A percentile compares a stretch with the other conserved stretches of the same genome.
Conservation (phyloP, 768 basidiomycete genomes). For the Mycena belliarum region DNA sequence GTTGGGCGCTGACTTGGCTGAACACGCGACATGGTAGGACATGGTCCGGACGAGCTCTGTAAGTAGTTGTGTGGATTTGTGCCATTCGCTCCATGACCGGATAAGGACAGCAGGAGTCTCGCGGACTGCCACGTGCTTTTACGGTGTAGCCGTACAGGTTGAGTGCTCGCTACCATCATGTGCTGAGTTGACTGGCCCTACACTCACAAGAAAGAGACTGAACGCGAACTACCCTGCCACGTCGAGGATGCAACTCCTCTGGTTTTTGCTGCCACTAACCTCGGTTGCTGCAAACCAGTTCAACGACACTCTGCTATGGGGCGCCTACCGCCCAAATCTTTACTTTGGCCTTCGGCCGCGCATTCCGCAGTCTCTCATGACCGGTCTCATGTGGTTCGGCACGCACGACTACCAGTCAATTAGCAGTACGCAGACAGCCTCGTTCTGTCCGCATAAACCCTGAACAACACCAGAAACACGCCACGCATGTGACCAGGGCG, state of each 20-base stretch:
- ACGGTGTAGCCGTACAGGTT: too few relatives aligned
- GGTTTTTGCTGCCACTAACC: slow-evolving; percentile 49
- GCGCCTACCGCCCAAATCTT: slow-evolving; percentile 87
- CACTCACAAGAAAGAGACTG: too few relatives aligned
- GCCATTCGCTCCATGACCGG: too few relatives aligned
- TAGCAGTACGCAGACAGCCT: slow-evolving; percentile 45
- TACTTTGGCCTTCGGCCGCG: slow-evolving; percentile 91
- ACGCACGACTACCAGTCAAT: slow-evolving; percentile 80
- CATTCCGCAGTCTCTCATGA: slow-evolving; percentile 86
- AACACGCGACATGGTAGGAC: too few relatives aligned
- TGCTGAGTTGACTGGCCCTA: background rate
- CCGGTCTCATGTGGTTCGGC: slow-evolving; percentile 93
- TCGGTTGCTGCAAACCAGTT: slow-evolving; percentile 36
- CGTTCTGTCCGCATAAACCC: background rate
- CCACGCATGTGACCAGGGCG: slow-evolving; percentile 88
- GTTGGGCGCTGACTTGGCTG: too few relatives aligned
- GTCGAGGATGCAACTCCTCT: slow-evolving; percentile 41
- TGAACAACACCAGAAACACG: slow-evolving; percentile 56
- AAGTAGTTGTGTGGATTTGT: too few relatives aligned
- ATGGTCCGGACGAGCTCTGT: too few relatives aligned
- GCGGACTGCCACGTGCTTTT: too few relatives aligned
- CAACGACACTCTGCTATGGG: slow-evolving; percentile 76
- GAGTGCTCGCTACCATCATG: too few relatives aligned
- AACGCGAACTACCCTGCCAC: background rate
- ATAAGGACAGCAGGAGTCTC: too few relatives aligned